Evolutionary conservation across 345 rosid genomes (phyloP).

Genomic region (Lepidium africanum): DNA sequence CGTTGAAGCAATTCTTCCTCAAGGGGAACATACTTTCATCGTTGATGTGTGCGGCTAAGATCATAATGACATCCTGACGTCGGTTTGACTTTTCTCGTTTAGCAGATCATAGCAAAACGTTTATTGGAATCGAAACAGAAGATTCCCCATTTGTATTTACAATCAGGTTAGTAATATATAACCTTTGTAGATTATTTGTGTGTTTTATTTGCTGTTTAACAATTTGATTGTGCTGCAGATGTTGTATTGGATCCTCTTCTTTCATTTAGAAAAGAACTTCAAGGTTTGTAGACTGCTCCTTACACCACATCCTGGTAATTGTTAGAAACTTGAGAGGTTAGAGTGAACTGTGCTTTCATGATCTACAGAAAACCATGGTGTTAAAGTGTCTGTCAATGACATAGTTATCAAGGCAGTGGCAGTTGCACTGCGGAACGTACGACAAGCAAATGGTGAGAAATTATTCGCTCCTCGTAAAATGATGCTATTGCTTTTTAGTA

Average conservation of each 20-base stretch:
- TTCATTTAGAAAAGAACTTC: conserved; percentile 82
- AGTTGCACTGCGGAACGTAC: conserved; percentile 70
- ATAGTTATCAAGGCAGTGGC: conserved; percentile 93
- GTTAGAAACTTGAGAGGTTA: conserved; percentile 13
- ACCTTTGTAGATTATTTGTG: background rate
- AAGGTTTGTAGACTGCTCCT: conserved; percentile 43
- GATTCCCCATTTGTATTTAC: conserved; percentile 83
- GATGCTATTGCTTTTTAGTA: background rate
- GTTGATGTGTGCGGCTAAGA: conserved; percentile 5
- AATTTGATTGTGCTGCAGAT: conserved; percentile 43
- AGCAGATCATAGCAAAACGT: conserved; percentile 84
- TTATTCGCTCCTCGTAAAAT: background rate
- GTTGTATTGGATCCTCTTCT: conserved; percentile 93
- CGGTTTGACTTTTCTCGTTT: conserved; percentile 12
- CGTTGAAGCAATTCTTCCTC: background rate
- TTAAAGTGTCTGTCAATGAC: conserved; percentile 95
- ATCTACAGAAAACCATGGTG: conserved; percentile 71
- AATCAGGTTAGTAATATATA: conserved; percentile 48
- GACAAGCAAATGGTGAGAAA: conserved; percentile 84
- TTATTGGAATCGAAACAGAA: conserved; percentile 93
- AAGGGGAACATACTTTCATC: conserved; percentile 7
- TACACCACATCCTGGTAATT: background rate
- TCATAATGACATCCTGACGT: conserved; percentile 9
- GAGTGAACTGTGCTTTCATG: conserved; percentile 12
- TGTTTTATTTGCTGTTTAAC: conserved; percentile 16